These are phyloP conservation scores for Fusarium algeriense DNA, from an alignment of 2,329 filamentous ascomycete species.

Conservation along the genomic window DNA sequence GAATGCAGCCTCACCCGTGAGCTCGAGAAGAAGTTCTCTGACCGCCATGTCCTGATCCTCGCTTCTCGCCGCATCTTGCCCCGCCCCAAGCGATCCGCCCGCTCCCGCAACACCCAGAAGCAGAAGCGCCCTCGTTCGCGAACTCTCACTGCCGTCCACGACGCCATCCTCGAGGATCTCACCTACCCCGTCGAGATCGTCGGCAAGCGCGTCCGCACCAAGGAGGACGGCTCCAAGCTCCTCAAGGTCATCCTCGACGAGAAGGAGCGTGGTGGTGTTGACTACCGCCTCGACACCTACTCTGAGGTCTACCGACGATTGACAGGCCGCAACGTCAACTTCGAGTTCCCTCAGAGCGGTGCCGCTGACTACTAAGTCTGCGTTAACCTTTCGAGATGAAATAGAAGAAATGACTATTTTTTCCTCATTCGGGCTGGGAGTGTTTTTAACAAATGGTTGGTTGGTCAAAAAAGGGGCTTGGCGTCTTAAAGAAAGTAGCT, in stretches of 20 bases:
- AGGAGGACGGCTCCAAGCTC: slow-evolving; percentile 98
- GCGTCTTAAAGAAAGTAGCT: slow-evolving; percentile 65
- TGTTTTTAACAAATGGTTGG: slow-evolving; percentile 53
- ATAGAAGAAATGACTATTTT: slow-evolving; percentile 24
- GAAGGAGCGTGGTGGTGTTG: slow-evolving; percentile 99
- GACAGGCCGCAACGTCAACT: slow-evolving; percentile 95
- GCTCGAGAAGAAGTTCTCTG: slow-evolving; percentile 99
- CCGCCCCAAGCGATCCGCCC: slow-evolving; percentile 97
- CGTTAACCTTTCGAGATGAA: slow-evolving; percentile 34
- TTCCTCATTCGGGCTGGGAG: slow-evolving; percentile 46
- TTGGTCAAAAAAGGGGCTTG: slow-evolving; percentile 60
- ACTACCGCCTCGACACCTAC: slow-evolving; percentile 99
- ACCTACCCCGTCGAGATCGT: slow-evolving; percentile 99
- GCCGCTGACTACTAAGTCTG: slow-evolving; percentile 81
- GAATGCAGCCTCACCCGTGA: slow-evolving; percentile 91
- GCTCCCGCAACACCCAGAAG: slow-evolving; percentile 94
- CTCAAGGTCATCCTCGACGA: slow-evolving; percentile 99
- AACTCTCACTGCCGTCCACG: slow-evolving; percentile 98
- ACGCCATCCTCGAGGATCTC: slow-evolving; percentile 96
- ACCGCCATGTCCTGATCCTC: slow-evolving; percentile 99
- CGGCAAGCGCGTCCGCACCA: slow-evolving; percentile 97
- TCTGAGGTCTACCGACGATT: slow-evolving; percentile 99
- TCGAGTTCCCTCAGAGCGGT: slow-evolving; percentile 95
- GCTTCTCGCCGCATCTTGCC: slow-evolving; percentile 98
- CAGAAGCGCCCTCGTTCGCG: slow-evolving; percentile 99